Base-by-base conservation (phyloP, 225 moss, liverwort and hornwort genomes). In the Rhytidiadelphus loreus region DNA sequence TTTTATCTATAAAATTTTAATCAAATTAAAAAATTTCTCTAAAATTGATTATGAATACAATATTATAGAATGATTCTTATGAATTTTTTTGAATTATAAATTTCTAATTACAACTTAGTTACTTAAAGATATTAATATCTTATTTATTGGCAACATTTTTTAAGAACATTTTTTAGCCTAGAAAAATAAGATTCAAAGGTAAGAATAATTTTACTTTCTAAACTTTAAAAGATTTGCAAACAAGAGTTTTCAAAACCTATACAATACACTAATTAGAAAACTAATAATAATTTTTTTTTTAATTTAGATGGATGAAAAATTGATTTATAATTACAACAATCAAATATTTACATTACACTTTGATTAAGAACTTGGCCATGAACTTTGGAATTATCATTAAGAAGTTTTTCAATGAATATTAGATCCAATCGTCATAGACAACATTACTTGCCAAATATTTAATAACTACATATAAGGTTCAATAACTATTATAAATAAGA, bases 391-490 rank as follows among this genome's bases (percentile, higher is more conserved):
- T 9, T 52, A 52, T 52, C 52, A 52, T 52, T 52, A 4, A 52
- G 3, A 13, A 16, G 11, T 15, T 28, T 71, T 9, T 43, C 3
- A 43, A 1, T 1, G 1, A 43, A 3, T 43, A 16, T 0, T 43
- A 0, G 5, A 9, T 0, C 2, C 1, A 3, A 0, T 16, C 1
- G 3, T 28, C 5, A 41, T 15, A 9, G 25, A 70, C 5, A 14
- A 4, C 6, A 28, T 43, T 2, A 26, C 43, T 43, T 43, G 43
- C 43, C 26, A 13, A 43, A 15, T 43, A 43, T 26, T 71, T 26
- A 39, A 39, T 0, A 58, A 22, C 3, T 39, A 24, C 4, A 8
- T 4, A 13, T 26, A 21, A 66, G 5, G 9, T 71, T 71, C 41
- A 71, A 71, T 8, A 71, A 71, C 16, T 70, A 70, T 0, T 41